phyloP scores from a whole-genome alignment of 2,329 filamentous ascomycete genomes.

The Colletotrichum sp. region DNA sequence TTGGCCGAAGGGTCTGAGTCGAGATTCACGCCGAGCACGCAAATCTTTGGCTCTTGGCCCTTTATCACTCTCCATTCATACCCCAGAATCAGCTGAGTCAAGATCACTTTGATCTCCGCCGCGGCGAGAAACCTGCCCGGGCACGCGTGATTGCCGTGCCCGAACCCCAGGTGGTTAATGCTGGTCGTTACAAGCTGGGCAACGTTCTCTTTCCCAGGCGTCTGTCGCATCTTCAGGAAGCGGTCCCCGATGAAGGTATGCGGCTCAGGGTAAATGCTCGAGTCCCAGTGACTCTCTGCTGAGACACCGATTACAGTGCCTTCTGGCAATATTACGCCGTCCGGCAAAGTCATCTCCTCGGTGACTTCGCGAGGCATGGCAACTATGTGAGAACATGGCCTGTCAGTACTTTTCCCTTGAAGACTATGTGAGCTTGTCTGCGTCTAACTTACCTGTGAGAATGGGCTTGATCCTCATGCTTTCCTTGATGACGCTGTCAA shows the following conservation, averaged over 20 bases:
- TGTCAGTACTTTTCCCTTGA: accelerated
- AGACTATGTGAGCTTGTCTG: accelerated
- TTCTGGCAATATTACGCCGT: neutral
- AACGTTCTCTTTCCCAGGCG: neutral
- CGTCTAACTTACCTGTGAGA: neutral
- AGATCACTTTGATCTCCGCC: slow-evolving; percentile 25
- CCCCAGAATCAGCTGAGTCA: slow-evolving; percentile 31
- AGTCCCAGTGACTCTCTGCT: neutral
- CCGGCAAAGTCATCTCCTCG: neutral
- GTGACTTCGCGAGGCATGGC: neutral
- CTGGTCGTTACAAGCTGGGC: neutral
- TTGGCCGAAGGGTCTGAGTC: neutral
- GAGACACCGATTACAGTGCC: neutral
- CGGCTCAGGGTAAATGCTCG: neutral
- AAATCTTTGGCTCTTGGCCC: neutral
- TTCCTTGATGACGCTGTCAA: neutral
- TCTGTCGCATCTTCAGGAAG: neutral
- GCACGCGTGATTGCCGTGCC: neutral
- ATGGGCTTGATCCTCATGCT: neutral
- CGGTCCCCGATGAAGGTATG: neutral
- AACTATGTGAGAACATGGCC: neutral
- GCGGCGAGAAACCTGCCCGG: neutral
- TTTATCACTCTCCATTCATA: slow-evolving; percentile 34
- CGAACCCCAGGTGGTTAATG: neutral
- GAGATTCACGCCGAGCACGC: neutral